Evolutionary conservation across 2,329 filamentous ascomycete genomes (phyloP).

Genomic region (Juglanconis juglandina): DNA sequence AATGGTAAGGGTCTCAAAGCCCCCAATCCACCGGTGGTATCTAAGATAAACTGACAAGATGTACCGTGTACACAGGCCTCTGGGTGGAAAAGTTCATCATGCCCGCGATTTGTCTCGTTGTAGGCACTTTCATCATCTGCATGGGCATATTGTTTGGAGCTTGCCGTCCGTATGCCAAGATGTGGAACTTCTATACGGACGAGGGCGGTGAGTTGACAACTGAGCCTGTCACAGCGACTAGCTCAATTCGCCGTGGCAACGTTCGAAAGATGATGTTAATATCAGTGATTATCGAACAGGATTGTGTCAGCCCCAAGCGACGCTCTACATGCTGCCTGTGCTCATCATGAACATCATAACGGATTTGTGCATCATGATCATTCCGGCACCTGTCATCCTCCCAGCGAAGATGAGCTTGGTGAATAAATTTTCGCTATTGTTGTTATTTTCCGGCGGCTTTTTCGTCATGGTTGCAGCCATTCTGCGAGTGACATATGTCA

Average conservation of each 20-base stretch:
- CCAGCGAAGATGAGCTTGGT: constrained; percentile 26
- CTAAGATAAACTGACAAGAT: neutral
- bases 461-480: constrained; percentile 32
- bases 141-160: constrained; percentile 26
- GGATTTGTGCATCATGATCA: constrained; percentile 29
- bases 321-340: constrained; percentile 29
- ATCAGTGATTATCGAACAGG: constrained; percentile 2
- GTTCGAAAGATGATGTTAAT: neutral
- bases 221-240: no score
- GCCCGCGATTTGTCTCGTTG: constrained; percentile 31
- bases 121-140: constrained; percentile 24
- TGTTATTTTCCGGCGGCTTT: constrained; percentile 31
- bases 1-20: constrained; percentile 11
- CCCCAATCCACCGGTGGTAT: neutral
- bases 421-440: constrained; percentile 28
- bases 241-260: neutral
- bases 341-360: constrained; percentile 32
- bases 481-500: constrained; percentile 27
- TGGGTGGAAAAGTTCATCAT: constrained; percentile 35
- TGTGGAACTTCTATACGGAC: constrained; percentile 36
- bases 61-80: constrained; percentile 15
- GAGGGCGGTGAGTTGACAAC: constrained; percentile 31
- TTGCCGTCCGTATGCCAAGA: constrained; percentile 31
- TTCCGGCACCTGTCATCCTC: constrained; percentile 32
- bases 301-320: constrained; percentile 31